These are phyloP conservation scores for Raffaelea ambrosiae DNA, from an alignment of 2,329 filamentous ascomycete genomes.

Conservation along the genomic window DNA sequence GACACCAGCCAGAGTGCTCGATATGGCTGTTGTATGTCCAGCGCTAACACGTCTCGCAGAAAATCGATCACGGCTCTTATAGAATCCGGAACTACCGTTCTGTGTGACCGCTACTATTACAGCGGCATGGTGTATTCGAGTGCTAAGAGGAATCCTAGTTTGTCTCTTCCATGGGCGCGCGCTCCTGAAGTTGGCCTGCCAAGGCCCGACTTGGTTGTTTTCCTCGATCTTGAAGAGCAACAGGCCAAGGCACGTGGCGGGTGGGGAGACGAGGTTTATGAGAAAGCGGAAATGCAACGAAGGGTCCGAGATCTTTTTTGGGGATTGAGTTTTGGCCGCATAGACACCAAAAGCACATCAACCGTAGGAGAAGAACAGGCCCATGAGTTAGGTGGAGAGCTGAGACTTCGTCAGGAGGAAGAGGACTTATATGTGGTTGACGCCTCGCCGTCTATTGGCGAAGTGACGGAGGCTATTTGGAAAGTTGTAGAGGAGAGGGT, in stretches of 20 bases:
- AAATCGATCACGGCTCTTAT: conserved; percentile 48
- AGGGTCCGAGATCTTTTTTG: conserved; percentile 69
- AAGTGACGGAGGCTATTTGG: conserved; percentile 50
- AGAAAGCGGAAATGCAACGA: conserved; percentile 73
- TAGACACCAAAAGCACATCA: conserved; percentile 11
- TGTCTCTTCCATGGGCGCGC: conserved; percentile 72
- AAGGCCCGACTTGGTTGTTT: conserved; percentile 77
- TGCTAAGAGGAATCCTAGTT: conserved; percentile 66
- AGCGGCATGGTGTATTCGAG: conserved; percentile 89
- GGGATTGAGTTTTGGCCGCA: conserved; percentile 25
- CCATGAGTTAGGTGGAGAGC: conserved; percentile 13
- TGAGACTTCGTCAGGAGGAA: conserved; percentile 37
- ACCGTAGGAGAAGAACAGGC: conserved; percentile 2
- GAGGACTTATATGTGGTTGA: conserved; percentile 47
- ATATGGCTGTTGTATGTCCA: too few relatives aligned
- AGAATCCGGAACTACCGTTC: conserved; percentile 59
- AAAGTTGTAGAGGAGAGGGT: conserved; percentile 36
- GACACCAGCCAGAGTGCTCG: too few relatives aligned
- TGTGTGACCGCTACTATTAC: conserved; percentile 93
- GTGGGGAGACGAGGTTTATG: conserved; percentile 83
- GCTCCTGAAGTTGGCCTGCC: conserved; percentile 80
- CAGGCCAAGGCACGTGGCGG: conserved; percentile 70
- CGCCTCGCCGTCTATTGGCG: conserved; percentile 45
- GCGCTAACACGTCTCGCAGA: conserved; percentile 35
- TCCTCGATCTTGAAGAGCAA: conserved; percentile 71